Evolutionary conservation across 441 rosid species (phyloP).

Genomic region (Mallotus repandus): DNA sequence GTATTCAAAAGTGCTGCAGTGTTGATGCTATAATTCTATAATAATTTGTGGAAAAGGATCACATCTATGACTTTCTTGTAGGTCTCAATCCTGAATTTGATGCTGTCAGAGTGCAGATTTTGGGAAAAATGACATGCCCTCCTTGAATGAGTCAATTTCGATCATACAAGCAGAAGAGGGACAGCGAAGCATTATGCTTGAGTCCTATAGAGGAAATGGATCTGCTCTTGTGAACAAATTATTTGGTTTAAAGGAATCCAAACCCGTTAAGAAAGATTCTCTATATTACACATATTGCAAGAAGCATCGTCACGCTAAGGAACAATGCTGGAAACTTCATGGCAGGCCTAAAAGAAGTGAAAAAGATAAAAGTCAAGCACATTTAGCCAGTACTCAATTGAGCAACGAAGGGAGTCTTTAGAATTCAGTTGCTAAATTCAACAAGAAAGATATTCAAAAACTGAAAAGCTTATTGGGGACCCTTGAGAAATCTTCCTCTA

Average conservation of each 20-base stretch:
- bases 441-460: neutral
- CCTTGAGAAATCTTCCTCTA: neutral
- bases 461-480: neutral
- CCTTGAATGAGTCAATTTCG: neutral
- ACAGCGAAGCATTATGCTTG: neutral
- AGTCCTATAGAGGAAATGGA: neutral
- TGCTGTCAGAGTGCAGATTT: neutral
- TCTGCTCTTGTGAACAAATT: neutral
- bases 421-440: neutral
- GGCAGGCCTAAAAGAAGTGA: neutral
- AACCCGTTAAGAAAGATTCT: neutral
- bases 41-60: neutral
- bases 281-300: neutral
- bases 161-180: neutral
- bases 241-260: too few species aligned
- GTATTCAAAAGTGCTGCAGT: neutral
- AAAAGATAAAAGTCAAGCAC: neutral
- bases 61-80: neutral
- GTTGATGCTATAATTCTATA: neutral
- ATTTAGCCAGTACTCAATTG: neutral
- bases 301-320: neutral
- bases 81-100: conserved; percentile 1
- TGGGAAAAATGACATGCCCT: neutral
- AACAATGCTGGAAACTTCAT: neutral
- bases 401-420: neutral